Conservation (phyloP, 169 alveolate species). For the Plasmodium billcollinsi region DNA sequence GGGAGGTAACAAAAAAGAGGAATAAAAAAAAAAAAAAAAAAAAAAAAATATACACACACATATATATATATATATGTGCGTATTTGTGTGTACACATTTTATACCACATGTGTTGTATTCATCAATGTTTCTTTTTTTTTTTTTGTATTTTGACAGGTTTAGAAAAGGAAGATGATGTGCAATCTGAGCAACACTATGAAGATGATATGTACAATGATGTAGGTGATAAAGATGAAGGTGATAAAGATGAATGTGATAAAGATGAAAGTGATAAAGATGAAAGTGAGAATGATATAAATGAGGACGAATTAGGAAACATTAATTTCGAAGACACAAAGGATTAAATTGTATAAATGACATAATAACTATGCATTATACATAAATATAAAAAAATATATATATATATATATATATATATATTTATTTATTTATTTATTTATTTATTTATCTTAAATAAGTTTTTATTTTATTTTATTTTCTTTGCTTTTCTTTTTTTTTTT, state of each 20-base stretch:
- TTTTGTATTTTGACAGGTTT: slow-evolving; percentile 2
- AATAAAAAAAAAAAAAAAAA: neutral
- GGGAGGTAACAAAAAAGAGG: neutral
- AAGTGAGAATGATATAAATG: slow-evolving; percentile 6
- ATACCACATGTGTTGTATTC: neutral
- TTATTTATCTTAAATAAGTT: too few relatives aligned
- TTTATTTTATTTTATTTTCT: too few relatives aligned
- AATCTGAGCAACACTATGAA: neutral
- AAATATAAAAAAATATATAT: neutral
- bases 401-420: neutral
- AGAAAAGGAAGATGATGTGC: neutral
- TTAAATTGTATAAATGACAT: neutral
- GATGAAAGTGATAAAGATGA: slow-evolving; percentile 9
- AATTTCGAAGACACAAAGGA: slow-evolving; percentile 12
- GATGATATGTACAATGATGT: neutral
- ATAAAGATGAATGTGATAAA: neutral
- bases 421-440: neutral
- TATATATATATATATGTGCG: slow-evolving; percentile 1
- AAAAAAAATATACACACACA: neutral
- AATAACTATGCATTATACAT: neutral
- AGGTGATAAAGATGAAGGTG: slow-evolving; percentile 7
- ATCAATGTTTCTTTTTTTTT: neutral
- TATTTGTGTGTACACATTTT: neutral
- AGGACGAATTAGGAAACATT: slow-evolving; percentile 2
- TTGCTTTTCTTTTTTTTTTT: too few relatives aligned